phyloP scores from a whole-genome alignment of 2,329 filamentous ascomycete genomes.

The Paecilomyces dactylethromorphus region DNA sequence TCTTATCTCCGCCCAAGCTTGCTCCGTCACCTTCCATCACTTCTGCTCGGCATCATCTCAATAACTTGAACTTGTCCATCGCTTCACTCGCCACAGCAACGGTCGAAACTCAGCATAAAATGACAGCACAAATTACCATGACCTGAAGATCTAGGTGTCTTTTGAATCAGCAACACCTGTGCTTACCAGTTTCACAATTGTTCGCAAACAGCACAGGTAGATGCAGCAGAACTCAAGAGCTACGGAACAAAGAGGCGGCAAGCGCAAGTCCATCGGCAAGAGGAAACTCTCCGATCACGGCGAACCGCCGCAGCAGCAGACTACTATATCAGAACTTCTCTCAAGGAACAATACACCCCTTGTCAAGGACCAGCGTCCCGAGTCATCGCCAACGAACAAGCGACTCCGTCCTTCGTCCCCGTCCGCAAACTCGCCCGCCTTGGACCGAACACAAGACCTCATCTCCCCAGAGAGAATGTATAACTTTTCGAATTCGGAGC shows the following conservation, averaged over 20 bases:
- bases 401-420: conserved; percentile 29
- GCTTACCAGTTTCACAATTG: neutral
- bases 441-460: conserved; percentile 7
- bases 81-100: conserved; percentile 1
- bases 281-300: conserved; percentile 33
- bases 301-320: conserved; percentile 31
- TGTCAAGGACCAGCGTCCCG: conserved; percentile 8
- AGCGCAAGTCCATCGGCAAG: conserved; percentile 36
- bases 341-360: conserved; percentile 20
- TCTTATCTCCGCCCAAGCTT: conserved; percentile 22
- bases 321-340: conserved; percentile 39
- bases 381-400: conserved; percentile 32
- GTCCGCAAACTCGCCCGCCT: conserved; percentile 10
- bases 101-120: neutral
- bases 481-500: conserved; percentile 38
- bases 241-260: conserved; percentile 36
- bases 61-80: neutral
- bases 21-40: conserved; percentile 5
- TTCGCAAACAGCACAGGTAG: conserved; percentile 24
- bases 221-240: conserved; percentile 35
- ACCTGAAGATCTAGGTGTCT: neutral
- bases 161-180: neutral
- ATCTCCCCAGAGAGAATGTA: conserved; percentile 46
- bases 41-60: neutral
- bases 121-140: conserved; percentile 11